phyloP scores from a whole-genome alignment of 352 stramenopile genomes.

The Globisporangium abappressorium region DNA sequence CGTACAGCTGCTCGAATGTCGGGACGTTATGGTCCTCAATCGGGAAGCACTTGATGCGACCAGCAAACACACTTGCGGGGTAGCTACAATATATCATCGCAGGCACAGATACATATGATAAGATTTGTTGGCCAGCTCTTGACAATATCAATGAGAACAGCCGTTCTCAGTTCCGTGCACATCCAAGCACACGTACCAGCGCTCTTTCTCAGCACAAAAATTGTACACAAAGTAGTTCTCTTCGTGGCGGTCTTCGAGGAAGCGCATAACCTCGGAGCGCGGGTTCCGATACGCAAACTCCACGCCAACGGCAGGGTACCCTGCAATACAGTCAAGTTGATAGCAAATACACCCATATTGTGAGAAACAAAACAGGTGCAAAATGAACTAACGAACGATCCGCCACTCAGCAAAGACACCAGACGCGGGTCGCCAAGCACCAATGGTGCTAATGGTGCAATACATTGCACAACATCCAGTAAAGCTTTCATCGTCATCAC shows the following conservation, averaged over 20 bases:
- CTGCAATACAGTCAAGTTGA: no score
- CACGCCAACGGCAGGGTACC: constrained; percentile 38
- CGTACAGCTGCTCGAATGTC: constrained; percentile 61
- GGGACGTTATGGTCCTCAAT: constrained; percentile 79
- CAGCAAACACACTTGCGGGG: constrained; percentile 42
- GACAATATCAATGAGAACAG: no score
- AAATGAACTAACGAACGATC: no score
- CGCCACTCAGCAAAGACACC: no score
- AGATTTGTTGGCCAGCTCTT: no score
- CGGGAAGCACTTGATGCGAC: constrained; percentile 46
- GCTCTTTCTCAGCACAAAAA: constrained; percentile 58
- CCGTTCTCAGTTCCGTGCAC: background rate
- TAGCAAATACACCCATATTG: no score
- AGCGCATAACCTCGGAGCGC: constrained; percentile 46
- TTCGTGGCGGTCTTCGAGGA: constrained; percentile 47
- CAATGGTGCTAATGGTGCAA: no score
- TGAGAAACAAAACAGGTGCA: no score
- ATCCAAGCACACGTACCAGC: constrained; percentile 26
- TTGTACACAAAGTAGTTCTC: constrained; percentile 77
- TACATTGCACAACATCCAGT: no score
- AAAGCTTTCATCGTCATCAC: no score
- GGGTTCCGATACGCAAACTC: constrained; percentile 67
- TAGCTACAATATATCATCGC: constrained; percentile 31
- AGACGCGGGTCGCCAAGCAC: no score
- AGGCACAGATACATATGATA: no score